Conservation (phyloP, 2,329 filamentous ascomycete genomes). For the Stenocarpella maydis region DNA sequence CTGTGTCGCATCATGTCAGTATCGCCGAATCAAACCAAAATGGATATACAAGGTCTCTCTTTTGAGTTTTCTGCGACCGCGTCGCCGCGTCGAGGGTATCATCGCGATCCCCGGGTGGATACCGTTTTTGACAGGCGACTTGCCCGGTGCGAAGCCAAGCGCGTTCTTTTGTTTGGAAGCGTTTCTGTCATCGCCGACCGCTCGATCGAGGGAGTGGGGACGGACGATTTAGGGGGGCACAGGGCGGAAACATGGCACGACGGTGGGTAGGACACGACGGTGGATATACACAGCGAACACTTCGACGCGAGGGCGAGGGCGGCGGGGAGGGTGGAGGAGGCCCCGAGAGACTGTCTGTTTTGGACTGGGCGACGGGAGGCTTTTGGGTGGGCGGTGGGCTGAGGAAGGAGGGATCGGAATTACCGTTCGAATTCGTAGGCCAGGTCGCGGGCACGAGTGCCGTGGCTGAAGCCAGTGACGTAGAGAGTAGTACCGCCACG, state of each 20-base stretch:
- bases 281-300: slow-evolving; percentile 42
- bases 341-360: slow-evolving; percentile 25
- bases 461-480: slow-evolving; percentile 98
- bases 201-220: slow-evolving; percentile 53
- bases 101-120: slow-evolving; percentile 36
- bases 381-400: slow-evolving; percentile 36
- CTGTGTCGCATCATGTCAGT: slow-evolving; percentile 62
- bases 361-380: slow-evolving; percentile 30
- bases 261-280: slow-evolving; percentile 42
- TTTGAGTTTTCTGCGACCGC: slow-evolving; percentile 39
- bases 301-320: slow-evolving; percentile 38
- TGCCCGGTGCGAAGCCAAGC: slow-evolving; percentile 45
- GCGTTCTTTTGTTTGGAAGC: slow-evolving; percentile 32
- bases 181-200: slow-evolving; percentile 51
- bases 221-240: slow-evolving; percentile 45
- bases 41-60: slow-evolving; percentile 39
- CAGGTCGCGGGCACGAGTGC: slow-evolving; percentile 97
- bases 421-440: slow-evolving; percentile 99
- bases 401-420: slow-evolving; percentile 64
- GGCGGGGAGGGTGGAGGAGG: slow-evolving; percentile 37
- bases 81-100: slow-evolving; percentile 43
- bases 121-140: slow-evolving; percentile 46
- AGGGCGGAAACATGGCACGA: slow-evolving; percentile 40
- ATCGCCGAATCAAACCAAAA: slow-evolving; percentile 51
- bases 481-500: slow-evolving; percentile 93